Evolutionary conservation across 768 basidiomycete genomes (phyloP).

Genomic region (Hemileccinum rubropunctum): DNA sequence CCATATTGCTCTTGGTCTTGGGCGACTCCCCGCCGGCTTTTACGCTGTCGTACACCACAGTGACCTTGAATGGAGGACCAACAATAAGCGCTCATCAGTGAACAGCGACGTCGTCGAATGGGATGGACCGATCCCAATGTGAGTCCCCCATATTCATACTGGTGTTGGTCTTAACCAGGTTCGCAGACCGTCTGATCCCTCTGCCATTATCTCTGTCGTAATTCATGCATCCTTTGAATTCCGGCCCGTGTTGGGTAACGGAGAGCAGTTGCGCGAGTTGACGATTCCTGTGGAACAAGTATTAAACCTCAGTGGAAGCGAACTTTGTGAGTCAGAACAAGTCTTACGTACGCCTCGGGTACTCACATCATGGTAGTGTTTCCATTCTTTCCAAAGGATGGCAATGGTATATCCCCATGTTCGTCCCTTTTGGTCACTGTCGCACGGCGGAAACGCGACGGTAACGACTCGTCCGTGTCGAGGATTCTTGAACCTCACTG

Average conservation of each 20-base stretch:
- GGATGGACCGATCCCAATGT: conserved; percentile 5
- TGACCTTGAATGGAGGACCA: not conserved
- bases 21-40: not conserved
- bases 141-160: not conserved
- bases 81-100: not conserved
- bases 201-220: not conserved
- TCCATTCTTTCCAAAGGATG: too few species aligned
- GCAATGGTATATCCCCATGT: too few species aligned
- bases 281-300: not conserved
- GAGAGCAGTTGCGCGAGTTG: not conserved
- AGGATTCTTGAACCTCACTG: too few species aligned
- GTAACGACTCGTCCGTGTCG: too few species aligned
- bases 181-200: not conserved
- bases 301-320: too few species aligned
- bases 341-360: too few species aligned
- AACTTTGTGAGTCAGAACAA: too few species aligned
- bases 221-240: not conserved
- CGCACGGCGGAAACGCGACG: not conserved
- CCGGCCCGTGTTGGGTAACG: too few species aligned
- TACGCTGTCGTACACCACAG: not conserved
- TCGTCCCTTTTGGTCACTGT: too few species aligned
- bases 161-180: not conserved
- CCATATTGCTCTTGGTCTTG: not conserved
- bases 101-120: not conserved
- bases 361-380: too few species aligned